Conservation (phyloP, 2,329 filamentous ascomycete genomes). For the Coniochaeta hoffmannii region DNA sequence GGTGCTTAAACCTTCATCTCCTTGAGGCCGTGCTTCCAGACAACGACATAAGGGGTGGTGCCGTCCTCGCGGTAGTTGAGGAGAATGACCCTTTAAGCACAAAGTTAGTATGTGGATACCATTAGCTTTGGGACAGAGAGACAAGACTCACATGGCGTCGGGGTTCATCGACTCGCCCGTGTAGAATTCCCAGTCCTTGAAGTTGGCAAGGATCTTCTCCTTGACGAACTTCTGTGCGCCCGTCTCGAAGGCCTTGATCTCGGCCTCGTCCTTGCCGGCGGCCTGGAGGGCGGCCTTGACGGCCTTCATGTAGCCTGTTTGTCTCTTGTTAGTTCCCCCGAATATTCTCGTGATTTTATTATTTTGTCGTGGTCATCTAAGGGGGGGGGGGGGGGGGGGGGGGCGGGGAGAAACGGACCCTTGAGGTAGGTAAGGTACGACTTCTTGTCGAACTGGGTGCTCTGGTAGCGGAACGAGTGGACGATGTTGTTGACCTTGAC, state of each 20-base stretch:
- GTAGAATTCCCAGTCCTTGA: constrained; percentile 95
- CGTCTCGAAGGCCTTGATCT: constrained; percentile 72
- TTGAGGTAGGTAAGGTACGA: constrained; percentile 77
- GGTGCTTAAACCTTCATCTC: constrained; percentile 82
- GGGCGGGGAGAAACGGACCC: constrained; percentile 57
- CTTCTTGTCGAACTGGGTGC: constrained; percentile 82
- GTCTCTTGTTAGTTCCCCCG: background rate
- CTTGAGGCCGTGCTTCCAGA: constrained; percentile 92
- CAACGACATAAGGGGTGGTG: constrained; percentile 75
- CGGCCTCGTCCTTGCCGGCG: constrained; percentile 48
- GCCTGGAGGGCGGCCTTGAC: constrained; percentile 65
- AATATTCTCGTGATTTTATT: too few relatives aligned
- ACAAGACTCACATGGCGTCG: constrained; percentile 89
- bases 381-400: too few relatives aligned
- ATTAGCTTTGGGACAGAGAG: too few relatives aligned
- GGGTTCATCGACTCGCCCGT: constrained; percentile 88
- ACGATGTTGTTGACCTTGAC: constrained; percentile 88
- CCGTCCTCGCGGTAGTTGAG: constrained; percentile 98
- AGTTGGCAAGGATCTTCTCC: constrained; percentile 72
- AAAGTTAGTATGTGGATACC: constrained; percentile 4
- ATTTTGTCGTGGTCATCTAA: too few relatives aligned
- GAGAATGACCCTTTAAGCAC: constrained; percentile 61
- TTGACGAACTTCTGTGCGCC: constrained; percentile 70
- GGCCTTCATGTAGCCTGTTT: constrained; percentile 75
- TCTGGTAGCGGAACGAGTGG: constrained; percentile 81